Evolutionary conservation across 441 rosid species (phyloP).

Genomic region (Biscutella laevigata): DNA sequence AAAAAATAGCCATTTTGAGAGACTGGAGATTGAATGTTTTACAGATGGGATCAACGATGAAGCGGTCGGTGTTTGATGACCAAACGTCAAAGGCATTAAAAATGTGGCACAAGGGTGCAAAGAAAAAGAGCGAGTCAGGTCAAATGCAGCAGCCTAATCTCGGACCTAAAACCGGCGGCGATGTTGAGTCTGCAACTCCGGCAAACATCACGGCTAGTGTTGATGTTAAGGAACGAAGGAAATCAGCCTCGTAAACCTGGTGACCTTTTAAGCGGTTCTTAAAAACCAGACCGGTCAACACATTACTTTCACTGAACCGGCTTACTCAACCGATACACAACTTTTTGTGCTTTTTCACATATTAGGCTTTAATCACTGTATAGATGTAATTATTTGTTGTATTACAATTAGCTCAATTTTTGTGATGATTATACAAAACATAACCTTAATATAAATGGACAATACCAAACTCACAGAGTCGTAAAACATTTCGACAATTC

Average conservation of each 20-base stretch:
- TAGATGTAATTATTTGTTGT: slow-evolving; percentile 16
- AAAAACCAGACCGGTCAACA: background rate
- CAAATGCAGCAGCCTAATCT: slow-evolving; percentile 15
- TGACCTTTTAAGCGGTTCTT: slow-evolving; percentile 35
- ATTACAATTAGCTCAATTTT: slow-evolving; percentile 15
- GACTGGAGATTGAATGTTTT: background rate
- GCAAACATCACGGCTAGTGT: slow-evolving; percentile 45
- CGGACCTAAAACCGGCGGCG: slow-evolving; percentile 12
- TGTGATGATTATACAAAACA: too few species aligned
- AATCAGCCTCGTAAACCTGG: slow-evolving; percentile 14
- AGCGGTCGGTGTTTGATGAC: slow-evolving; percentile 81
- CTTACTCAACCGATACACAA: background rate
- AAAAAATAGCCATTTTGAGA: background rate
- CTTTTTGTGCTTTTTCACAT: background rate
- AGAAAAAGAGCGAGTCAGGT: slow-evolving; percentile 41
- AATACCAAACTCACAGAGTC: background rate
- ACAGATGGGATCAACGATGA: slow-evolving; percentile 98
- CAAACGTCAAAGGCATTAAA: slow-evolving; percentile 77
- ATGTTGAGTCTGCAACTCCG: slow-evolving; percentile 30
- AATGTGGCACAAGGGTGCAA: slow-evolving; percentile 74
- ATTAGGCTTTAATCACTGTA: background rate
- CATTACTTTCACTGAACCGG: background rate
- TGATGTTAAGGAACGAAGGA: slow-evolving; percentile 35
- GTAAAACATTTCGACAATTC: too few species aligned
- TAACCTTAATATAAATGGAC: too few species aligned